These are phyloP conservation scores for Helminthosporium solani DNA, from an alignment of 2,329 filamentous ascomycete genomes.

Conservation along the genomic window DNA sequence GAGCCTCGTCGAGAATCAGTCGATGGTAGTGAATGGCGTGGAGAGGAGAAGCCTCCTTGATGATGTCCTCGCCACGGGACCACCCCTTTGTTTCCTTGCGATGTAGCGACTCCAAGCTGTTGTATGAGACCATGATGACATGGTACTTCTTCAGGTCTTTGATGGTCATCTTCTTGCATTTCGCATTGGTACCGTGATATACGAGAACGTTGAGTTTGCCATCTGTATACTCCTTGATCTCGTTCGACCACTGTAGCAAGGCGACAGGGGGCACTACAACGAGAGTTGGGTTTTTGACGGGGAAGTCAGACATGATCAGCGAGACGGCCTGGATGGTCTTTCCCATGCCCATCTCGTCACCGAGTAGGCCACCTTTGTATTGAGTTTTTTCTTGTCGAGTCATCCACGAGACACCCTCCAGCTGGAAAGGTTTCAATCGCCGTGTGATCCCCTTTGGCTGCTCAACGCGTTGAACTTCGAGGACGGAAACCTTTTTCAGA, in stretches of 20 bases:
- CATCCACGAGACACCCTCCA: constrained; percentile 95
- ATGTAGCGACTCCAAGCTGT: constrained; percentile 83
- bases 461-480: constrained; percentile 63
- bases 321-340: constrained; percentile 99
- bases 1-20: constrained; percentile 90
- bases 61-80: constrained; percentile 72
- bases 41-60: constrained; percentile 75
- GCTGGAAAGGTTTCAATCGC: constrained; percentile 87
- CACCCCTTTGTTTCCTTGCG: constrained; percentile 92
- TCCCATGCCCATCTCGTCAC: constrained; percentile 98
- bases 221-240: constrained; percentile 69
- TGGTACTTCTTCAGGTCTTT: constrained; percentile 80
- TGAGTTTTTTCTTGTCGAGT: constrained; percentile 78
- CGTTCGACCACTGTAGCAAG: constrained; percentile 83
- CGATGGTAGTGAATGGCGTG: constrained; percentile 87
- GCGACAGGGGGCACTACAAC: constrained; percentile 92
- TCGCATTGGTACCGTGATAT: constrained; percentile 82
- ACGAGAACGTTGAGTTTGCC: constrained; percentile 88
- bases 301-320: constrained; percentile 96
- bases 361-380: constrained; percentile 86
- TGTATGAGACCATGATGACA: constrained; percentile 97
- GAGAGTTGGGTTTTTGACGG: constrained; percentile 76
- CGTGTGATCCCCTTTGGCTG: constrained; percentile 79
- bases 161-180: constrained; percentile 73
- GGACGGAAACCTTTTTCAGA: constrained; percentile 65